Evolutionary conservation across 2,329 filamentous ascomycete genomes (phyloP), one percentile per base, ranked within the genome.

Genomic region (Plectosphaerella plurivora): DNA sequence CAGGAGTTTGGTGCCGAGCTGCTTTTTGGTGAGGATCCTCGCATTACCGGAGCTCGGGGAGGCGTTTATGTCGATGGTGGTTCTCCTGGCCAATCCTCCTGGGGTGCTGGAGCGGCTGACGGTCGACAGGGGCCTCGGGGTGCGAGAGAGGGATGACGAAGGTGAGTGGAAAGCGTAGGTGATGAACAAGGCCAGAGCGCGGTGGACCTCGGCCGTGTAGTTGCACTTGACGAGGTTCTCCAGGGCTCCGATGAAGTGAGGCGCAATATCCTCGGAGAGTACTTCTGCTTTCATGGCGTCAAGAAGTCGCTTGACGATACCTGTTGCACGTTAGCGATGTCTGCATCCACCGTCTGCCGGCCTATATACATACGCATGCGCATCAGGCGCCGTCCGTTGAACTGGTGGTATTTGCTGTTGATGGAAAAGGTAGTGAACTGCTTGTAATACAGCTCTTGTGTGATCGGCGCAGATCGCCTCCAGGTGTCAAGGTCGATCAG

Each of bases 401-500:
- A 97, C 54, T 90, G 86, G 64, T 91, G 89, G 63, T 95, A 88
- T 65, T 94, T 92, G 77, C 93, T 97, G 62, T 87, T 87, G n/a
- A 88, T 82, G 2, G 89, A 88, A 71, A 99, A 97, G 0, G 86
- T 87, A 55, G 87, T 77, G 63, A 97, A 97, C 65, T 99, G 94
- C 55, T 86, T 85, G 70, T 97, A 97, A 69, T 97, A 99, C 22
- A 97, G 76, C 61, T 88, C 86, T 63, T 97, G 91, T 0, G 92
- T 89, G 16, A 85, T 79, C 5, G 83, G 66, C 35, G 89, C 86
- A 20, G 88, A 89, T 68, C 84, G 86, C 58, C 93, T 83, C 94
- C 94, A 99, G 18, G 93, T 88, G 62, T 97, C 93, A 59, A 95
- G 83, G 68, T 99, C 94, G 51, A 97, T 89, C 25, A 99, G 78